Conservation (phyloP, 2,329 filamentous ascomycete genomes). For the Penicillium psychrosexuale region DNA sequence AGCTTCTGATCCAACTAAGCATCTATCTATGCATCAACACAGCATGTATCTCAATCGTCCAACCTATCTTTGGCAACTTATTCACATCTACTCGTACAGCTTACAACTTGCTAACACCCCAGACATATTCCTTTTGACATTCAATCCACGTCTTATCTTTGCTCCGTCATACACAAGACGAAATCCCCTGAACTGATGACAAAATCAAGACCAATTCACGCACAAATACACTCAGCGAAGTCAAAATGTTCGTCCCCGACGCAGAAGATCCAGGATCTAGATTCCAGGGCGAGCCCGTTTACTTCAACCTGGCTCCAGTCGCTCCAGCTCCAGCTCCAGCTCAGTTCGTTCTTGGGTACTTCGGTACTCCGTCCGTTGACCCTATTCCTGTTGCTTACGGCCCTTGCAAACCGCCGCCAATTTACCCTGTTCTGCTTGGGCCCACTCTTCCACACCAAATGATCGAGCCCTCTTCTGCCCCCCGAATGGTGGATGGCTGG, state of each 20-base stretch:
- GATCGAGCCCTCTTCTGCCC: too few relatives aligned
- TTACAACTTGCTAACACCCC: background rate
- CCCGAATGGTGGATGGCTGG: too few relatives aligned
- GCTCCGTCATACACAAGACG: background rate
- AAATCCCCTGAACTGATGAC: too few relatives aligned
- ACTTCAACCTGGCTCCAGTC: background rate
- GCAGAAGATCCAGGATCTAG: too few relatives aligned
- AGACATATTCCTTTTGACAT: background rate
- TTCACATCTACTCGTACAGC: background rate
- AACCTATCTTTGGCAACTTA: background rate
- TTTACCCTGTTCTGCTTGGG: background rate
- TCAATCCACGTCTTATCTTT: background rate
- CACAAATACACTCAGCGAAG: background rate
- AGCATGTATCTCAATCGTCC: background rate
- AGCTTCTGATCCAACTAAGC: background rate
- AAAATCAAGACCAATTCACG: background rate
- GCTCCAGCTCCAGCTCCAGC: background rate
- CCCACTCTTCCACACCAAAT: background rate
- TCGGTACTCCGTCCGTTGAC: background rate
- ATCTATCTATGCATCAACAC: background rate
- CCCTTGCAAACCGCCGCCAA: background rate
- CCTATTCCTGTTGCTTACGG: background rate
- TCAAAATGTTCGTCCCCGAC: background rate
- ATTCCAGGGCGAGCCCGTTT: too few relatives aligned
- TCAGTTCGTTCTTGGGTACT: too few relatives aligned